Evolutionary conservation across 1,139 yeast genomes (phyloP).

Genomic region (Nakaseomyces sp.): DNA sequence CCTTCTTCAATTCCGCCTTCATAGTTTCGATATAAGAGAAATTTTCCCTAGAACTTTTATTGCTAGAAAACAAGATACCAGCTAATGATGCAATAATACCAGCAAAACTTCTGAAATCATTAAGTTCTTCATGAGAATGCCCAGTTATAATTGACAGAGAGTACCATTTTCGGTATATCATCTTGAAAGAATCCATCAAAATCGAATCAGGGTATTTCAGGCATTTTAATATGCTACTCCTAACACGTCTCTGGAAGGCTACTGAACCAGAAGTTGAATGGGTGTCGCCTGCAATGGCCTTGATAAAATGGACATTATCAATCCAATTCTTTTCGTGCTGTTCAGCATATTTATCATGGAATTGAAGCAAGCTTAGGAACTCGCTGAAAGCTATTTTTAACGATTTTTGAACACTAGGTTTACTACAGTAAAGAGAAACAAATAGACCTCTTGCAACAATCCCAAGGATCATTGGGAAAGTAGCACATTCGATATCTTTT

Average conservation of each 20-base stretch:
- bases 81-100: constrained; percentile 54
- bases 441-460: constrained; percentile 25
- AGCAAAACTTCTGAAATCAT: constrained; percentile 49
- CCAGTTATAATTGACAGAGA: constrained; percentile 24
- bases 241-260: constrained; percentile 62
- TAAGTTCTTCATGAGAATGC: constrained; percentile 25
- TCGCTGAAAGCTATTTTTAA: constrained; percentile 15
- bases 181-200: constrained; percentile 52
- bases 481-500: constrained; percentile 15
- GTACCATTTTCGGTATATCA: constrained; percentile 51
- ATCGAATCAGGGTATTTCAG: constrained; percentile 53
- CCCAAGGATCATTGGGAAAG: constrained; percentile 22
- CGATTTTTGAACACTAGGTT: constrained; percentile 16
- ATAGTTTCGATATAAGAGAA: constrained; percentile 27
- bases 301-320: constrained; percentile 41
- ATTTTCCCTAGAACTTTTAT: constrained; percentile 28
- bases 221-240: constrained; percentile 44
- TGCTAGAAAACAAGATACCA: constrained; percentile 42
- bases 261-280: constrained; percentile 64
- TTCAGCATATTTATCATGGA: constrained; percentile 14
- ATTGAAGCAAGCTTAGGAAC: constrained; percentile 11
- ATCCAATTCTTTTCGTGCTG: constrained; percentile 15
- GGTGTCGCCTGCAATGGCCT: constrained; percentile 45
- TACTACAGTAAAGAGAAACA: constrained; percentile 21
- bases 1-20: constrained; percentile 34